Evolutionary conservation across 164 flowering plant genomes (phyloP).

Genomic region (Euptelea pleiosperma): DNA sequence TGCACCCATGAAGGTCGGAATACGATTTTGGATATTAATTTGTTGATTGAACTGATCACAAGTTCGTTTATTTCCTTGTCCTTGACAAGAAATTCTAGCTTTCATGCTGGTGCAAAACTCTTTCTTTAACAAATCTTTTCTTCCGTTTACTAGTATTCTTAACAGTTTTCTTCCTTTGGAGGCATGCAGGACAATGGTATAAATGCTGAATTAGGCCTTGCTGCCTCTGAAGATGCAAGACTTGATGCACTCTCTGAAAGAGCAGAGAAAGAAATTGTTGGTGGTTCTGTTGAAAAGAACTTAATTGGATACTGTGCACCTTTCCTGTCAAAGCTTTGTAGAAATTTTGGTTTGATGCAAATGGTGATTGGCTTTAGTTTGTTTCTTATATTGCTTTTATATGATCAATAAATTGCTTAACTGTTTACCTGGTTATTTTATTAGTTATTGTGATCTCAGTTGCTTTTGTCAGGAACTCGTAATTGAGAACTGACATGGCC

Average conservation of each 20-base stretch:
- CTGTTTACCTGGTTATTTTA: background rate
- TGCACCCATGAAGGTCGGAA: slow-evolving; percentile 38
- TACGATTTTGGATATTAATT: slow-evolving; percentile 1
- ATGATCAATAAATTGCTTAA: background rate
- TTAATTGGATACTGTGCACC: slow-evolving; percentile 79
- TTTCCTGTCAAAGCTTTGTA: slow-evolving; percentile 80
- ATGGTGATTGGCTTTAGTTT: slow-evolving; percentile 46
- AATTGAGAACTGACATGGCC: slow-evolving; percentile 13
- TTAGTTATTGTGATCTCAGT: background rate
- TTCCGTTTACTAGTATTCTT: background rate
- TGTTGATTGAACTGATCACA: background rate
- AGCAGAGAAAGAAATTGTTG: slow-evolving; percentile 85
- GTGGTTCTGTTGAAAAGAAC: slow-evolving; percentile 47
- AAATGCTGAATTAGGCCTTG: slow-evolving; percentile 84
- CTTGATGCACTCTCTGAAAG: slow-evolving; percentile 75
- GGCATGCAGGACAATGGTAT: slow-evolving; percentile 63
- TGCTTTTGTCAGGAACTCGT: background rate
- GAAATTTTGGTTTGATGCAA: slow-evolving; percentile 78
- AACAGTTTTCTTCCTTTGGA: background rate
- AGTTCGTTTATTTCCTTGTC: background rate
- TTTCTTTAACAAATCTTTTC: background rate
- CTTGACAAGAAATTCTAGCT: background rate
- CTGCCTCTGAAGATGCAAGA: slow-evolving; percentile 84
- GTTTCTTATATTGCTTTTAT: background rate
- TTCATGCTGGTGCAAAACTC: background rate